phyloP scores from a whole-genome alignment of 192 early-diverging fungal genomes.

The Coemansia sp. region DNA sequence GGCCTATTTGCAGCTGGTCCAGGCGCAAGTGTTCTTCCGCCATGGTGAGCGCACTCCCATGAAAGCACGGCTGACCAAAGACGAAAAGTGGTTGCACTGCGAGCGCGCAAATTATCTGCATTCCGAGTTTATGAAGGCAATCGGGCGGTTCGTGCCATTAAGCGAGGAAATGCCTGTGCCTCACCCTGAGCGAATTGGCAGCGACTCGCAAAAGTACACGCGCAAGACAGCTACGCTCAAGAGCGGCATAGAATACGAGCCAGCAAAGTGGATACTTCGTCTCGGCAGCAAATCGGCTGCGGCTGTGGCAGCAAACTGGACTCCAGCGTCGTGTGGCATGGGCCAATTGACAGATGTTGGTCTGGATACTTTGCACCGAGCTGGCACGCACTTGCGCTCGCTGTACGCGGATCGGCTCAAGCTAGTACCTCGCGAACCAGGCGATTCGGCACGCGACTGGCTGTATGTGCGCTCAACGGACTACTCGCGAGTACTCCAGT shows the following conservation, averaged over 20 bases:
- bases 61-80: neutral
- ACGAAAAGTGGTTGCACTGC: slow-evolving; percentile 26
- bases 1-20: slow-evolving; percentile 26
- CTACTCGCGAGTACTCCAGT: slow-evolving; percentile 66
- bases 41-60: slow-evolving; percentile 47
- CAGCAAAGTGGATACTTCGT: slow-evolving; percentile 32
- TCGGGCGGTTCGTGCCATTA: slow-evolving; percentile 27
- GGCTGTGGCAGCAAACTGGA: neutral
- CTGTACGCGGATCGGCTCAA: slow-evolving; percentile 56
- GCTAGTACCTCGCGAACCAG: slow-evolving; percentile 20
- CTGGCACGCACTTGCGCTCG: slow-evolving; percentile 48
- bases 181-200: slow-evolving; percentile 4
- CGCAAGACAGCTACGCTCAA: slow-evolving; percentile 19
- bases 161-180: slow-evolving; percentile 30
- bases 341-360: slow-evolving; percentile 61
- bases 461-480: slow-evolving; percentile 61
- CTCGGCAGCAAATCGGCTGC: neutral
- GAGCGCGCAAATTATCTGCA: slow-evolving; percentile 31
- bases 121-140: slow-evolving; percentile 39
- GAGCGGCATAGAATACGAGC: slow-evolving; percentile 34
- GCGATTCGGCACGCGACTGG: slow-evolving; percentile 12
- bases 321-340: slow-evolving; percentile 22
- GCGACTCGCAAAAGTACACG: slow-evolving; percentile 16
- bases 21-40: slow-evolving; percentile 48
- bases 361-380: slow-evolving; percentile 41